Percentiles rank a stretch among this genome's conserved stretches.
Conservation (phyloP, 192 early-diverging fungal species). For the Backusella liffmaniae region DNA sequence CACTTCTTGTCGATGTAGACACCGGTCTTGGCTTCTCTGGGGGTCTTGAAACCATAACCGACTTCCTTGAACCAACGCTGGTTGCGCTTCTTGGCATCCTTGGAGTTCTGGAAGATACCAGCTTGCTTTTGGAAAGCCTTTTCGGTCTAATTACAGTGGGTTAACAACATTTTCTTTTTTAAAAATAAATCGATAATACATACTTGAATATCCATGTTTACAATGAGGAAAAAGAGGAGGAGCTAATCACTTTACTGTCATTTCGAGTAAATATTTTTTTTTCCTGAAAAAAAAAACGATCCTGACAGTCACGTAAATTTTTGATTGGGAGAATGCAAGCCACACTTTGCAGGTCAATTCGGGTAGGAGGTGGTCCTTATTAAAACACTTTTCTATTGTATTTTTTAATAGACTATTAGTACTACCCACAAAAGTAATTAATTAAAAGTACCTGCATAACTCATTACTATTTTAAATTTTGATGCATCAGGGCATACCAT, state of each 20-base stretch:
- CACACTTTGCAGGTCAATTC: not conserved
- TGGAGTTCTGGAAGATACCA: conserved; percentile 92
- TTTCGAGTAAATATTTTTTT: conserved; percentile 2
- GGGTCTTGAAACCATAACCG: conserved; percentile 99
- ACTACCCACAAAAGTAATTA: not conserved
- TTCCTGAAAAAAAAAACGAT: not conserved
- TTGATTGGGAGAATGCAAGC: not conserved
- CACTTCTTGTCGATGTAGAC: conserved; percentile 99
- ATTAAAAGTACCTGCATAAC: not conserved
- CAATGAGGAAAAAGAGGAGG: conserved; percentile 5
- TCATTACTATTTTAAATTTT: not conserved
- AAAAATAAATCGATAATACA: not conserved
- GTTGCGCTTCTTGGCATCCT: conserved; percentile 66
- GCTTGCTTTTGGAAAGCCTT: conserved; percentile 97
- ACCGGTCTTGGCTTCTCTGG: conserved; percentile 95
- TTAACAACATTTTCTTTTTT: not conserved
- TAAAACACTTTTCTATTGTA: not conserved
- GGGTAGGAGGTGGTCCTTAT: not conserved
- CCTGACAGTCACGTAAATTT: conserved; percentile 1
- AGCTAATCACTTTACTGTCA: conserved; percentile 1
- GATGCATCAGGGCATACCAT: not conserved
- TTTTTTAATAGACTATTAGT: not conserved
- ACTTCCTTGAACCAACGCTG: conserved; percentile 99
- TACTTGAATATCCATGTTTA: conserved; percentile 11
- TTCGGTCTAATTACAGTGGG: conserved; percentile 65